Evolutionary conservation across 345 rosid species (phyloP).

Genomic region (Zanthoxylum bungeanum): DNA sequence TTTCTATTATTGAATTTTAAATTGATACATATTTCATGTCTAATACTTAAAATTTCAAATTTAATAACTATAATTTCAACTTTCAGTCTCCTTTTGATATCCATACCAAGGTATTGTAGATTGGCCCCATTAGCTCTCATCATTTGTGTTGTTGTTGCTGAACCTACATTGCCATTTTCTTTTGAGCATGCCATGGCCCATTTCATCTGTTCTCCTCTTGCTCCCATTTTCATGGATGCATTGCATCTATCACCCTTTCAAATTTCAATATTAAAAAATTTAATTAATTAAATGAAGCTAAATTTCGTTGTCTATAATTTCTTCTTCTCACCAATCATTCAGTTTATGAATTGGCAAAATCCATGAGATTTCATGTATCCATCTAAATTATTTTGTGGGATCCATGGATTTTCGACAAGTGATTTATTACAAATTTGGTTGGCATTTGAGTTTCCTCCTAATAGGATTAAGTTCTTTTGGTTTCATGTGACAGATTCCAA

Average conservation of each 20-base stretch:
- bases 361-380: constrained; percentile 33
- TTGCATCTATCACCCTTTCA: constrained; percentile 39
- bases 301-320: not conserved
- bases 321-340: constrained; percentile 45
- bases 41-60: no score
- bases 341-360: constrained; percentile 49
- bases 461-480: not conserved
- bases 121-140: constrained; percentile 17
- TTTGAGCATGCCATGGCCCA: constrained; percentile 55
- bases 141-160: constrained; percentile 23
- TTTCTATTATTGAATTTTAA: no score
- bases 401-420: constrained; percentile 22
- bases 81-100: no score
- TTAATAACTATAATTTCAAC: no score
- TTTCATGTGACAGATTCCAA: constrained; percentile 12
- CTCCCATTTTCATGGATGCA: constrained; percentile 45
- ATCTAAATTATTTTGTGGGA: constrained; percentile 18
- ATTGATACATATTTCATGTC: no score
- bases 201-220: constrained; percentile 48
- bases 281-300: not conserved
- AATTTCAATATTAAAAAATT: not conserved
- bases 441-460: not conserved
- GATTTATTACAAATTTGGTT: constrained; percentile 14
- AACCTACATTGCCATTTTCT: constrained; percentile 53
- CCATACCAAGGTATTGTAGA: no score